Evolutionary conservation across 768 basidiomycete species (phyloP), one percentile per base, ranked within the genome.

Genomic region (Inosperma sp.): DNA sequence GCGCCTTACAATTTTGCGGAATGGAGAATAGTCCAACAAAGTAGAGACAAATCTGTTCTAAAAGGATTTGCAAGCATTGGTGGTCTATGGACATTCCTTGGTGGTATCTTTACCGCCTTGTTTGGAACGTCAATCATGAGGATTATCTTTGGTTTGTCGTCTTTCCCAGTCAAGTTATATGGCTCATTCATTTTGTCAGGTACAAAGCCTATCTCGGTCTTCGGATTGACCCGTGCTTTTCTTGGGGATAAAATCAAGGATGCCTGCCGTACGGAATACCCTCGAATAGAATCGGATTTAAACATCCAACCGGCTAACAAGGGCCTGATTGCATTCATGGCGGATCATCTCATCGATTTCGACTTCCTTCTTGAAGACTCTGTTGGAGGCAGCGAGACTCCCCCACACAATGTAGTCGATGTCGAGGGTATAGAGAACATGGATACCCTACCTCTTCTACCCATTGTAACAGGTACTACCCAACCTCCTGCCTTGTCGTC

Each of bases 31-130:
- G 8, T 58, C 5, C 47, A 58, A 27, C 60, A 63, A 14, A 53
- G 46, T 19, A 47, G 60, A 22, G 57, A 53, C 33, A 49, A 55
- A 10, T 48, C 64, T 2, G 41, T 64, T 23, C 41, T 56, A 12
- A 52, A 22, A 5, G 62, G 64, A 6, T 48, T 64, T 27, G 48
- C 62, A 1, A 48, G 40, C 12, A 41, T 62, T 21, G 64, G 64
- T 41, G 64, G 64, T 48, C 39, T 65, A n/a, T 62, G 59, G 57
- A 48, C 60, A 2, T 58, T 54, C 31, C n/a, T 64, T 3, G 52
- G 54, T 33, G 62, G 58, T 2, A 29, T 62, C 1, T 62, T 65
- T 29, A 45, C 53, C 4, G 34, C 56, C 5, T 12, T 62, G 3
- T 64, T 64, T 39, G 64, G 64, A 22, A 50, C 34, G 7, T 51